Evolutionary conservation across 257 asterid genomes (phyloP), one percentile per base, ranked within the genome.

Genomic region (Euphrasia confusa): DNA sequence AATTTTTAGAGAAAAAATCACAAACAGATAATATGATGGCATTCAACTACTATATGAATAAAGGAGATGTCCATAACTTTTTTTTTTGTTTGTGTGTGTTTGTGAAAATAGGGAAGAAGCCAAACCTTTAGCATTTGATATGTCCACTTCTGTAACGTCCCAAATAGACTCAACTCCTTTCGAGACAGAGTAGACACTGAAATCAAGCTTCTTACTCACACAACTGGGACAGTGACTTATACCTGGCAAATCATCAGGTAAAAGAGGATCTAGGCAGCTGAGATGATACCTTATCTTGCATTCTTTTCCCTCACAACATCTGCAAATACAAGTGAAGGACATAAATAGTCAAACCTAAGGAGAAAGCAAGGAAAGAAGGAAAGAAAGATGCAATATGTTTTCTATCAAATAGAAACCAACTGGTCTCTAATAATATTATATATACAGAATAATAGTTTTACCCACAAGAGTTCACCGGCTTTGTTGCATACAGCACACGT

Each of bases 391-490:
- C 65, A 42, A 14, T 17, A 53, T 40, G 61, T 64, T 75, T 14
- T 55, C 54, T 33, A 13, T 55, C 30, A 52, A 52, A 15, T 52
- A 52, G 11, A 52, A 52, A 7, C 57, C 30, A 52, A 52, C 57
- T 52, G 30, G 47, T 35, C 50, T 13, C 18, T 47, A 53, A 18
- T 70, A 26, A 70, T 27, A 12, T 4, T 33, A 33, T 35, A n/a
- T n/a, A 65, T 49, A 27, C 60, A 64, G 27, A 61, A 57, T 53
- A 37, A 60, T 32, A 54, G 73, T 71, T 78, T 75, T 76, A 85
- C 96, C 76, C 91, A 88, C 96, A 80, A 75, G 81, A 79, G 84
- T 74, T 88, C 75, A 74, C 84, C 86, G 66, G 53, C 80, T 61
- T 73, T 75, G 75, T 63, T 75, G 95, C 96, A 81, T 47, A 72